These are phyloP conservation scores for Gossypium herbaceum DNA, from an alignment of 345 rosid genomes.

Conservation along the genomic window DNA sequence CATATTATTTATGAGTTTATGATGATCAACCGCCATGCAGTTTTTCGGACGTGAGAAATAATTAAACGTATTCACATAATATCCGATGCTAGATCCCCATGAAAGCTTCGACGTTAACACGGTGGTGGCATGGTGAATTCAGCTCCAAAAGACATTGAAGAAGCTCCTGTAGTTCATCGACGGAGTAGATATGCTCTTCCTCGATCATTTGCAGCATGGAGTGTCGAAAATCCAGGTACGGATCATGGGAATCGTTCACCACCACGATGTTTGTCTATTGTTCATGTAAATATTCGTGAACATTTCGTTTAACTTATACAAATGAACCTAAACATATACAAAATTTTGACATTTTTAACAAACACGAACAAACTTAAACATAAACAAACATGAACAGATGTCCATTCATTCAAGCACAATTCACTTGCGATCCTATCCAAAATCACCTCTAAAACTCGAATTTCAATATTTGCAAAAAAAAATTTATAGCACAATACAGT, in stretches of 20 bases:
- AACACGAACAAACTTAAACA: too few species aligned
- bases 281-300: too few species aligned
- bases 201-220: constrained; percentile 55
- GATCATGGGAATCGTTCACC: constrained; percentile 46
- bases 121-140: constrained; percentile 42
- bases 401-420: too few species aligned
- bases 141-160: constrained; percentile 48
- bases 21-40: not conserved
- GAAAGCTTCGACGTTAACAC: constrained; percentile 42
- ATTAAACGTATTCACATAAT: not conserved
- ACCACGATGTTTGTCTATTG: not conserved
- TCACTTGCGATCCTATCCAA: too few species aligned
- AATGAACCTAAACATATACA: too few species aligned
- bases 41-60: not conserved
- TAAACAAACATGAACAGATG: too few species aligned
- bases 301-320: too few species aligned
- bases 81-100: constrained; percentile 33
- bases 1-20: too few species aligned
- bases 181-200: constrained; percentile 41
- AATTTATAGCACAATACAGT: not conserved
- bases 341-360: too few species aligned
- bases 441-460: too few species aligned
- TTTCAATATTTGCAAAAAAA: too few species aligned
- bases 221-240: constrained; percentile 43
- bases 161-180: constrained; percentile 44